Conservation (phyloP, 768 basidiomycete species). For the Phlebiopsis gigantea region DNA sequence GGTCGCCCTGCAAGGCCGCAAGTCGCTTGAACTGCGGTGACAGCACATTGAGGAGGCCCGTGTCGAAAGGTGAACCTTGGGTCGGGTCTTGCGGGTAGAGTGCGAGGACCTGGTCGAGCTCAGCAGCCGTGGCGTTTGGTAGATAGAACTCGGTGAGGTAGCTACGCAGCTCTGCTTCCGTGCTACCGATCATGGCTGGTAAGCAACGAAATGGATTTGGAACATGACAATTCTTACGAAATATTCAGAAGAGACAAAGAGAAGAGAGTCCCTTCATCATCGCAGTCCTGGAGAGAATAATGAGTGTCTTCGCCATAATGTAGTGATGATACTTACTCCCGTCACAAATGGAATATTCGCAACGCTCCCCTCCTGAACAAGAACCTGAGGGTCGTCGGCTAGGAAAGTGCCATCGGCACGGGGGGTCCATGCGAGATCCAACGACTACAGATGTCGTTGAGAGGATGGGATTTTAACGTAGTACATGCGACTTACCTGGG, state of each 20-base stretch:
- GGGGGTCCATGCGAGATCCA: constrained; percentile 40
- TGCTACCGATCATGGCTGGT: constrained; percentile 13
- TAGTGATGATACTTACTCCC: constrained; percentile 22
- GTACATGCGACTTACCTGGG: neutral
- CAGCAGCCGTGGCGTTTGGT: constrained; percentile 14
- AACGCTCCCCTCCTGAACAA: constrained; percentile 38
- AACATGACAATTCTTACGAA: constrained; percentile 19
- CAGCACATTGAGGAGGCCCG: constrained; percentile 38
- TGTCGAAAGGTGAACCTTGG: constrained; percentile 50
- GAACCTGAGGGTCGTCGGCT: constrained; percentile 32
- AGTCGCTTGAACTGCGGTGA: constrained; percentile 32
- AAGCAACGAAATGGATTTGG: no score
- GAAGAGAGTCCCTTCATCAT: constrained; percentile 54
- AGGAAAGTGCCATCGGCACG: constrained; percentile 46
- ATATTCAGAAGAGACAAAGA: constrained; percentile 23
- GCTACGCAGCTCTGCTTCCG: constrained; percentile 16
- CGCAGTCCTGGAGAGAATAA: constrained; percentile 16
- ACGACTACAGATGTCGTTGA: neutral
- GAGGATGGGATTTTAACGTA: neutral
- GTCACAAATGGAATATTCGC: constrained; percentile 46
- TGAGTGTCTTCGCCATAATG: neutral
- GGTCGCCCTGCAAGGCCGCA: constrained; percentile 24
- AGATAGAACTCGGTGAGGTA: constrained; percentile 20
- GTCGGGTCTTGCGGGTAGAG: constrained; percentile 28
- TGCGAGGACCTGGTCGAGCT: constrained; percentile 16